These are phyloP conservation scores for Zanthoxylum bungeanum DNA, from an alignment of 345 rosid genomes.

Conservation along the genomic window DNA sequence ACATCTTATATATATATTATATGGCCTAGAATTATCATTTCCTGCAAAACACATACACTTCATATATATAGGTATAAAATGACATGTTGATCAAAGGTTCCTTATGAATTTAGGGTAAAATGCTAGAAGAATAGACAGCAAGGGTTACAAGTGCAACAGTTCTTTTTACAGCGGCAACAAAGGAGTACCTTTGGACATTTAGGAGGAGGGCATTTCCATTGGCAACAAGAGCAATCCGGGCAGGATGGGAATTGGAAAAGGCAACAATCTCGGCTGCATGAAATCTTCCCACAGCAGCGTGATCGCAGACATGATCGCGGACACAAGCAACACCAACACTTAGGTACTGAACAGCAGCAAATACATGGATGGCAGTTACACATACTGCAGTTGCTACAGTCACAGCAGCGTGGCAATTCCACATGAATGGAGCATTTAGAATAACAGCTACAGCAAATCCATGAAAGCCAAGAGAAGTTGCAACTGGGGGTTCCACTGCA, in stretches of 20 bases:
- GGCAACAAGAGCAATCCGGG: conserved; percentile 44
- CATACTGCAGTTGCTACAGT: conserved; percentile 21
- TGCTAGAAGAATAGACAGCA: conserved; percentile 51
- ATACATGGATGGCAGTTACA: conserved; percentile 17
- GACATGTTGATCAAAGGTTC: conserved; percentile 14
- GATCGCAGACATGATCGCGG: conserved; percentile 35
- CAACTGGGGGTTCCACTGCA: conserved; percentile 62
- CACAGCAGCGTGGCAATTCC: conserved; percentile 47
- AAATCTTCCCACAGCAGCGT: conserved; percentile 41
- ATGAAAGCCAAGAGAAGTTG: conserved; percentile 62
- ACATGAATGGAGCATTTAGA: conserved; percentile 47
- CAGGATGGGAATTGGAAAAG: conserved; percentile 42
- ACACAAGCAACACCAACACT: conserved; percentile 40
- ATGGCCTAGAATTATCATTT: neutral
- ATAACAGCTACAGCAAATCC: conserved; percentile 74
- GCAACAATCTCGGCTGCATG: conserved; percentile 46
- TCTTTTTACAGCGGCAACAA: conserved; percentile 43
- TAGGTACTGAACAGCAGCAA: conserved; percentile 33
- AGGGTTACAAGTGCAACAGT: conserved; percentile 48
- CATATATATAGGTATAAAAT: conserved; percentile 6
- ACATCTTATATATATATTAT: neutral
- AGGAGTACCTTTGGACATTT: conserved; percentile 48
- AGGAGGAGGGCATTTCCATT: conserved; percentile 47
- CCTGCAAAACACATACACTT: neutral
- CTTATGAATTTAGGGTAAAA: conserved; percentile 3